phyloP scores from a whole-genome alignment of 2,329 filamentous ascomycete genomes.

The Ilyonectria sp. region DNA sequence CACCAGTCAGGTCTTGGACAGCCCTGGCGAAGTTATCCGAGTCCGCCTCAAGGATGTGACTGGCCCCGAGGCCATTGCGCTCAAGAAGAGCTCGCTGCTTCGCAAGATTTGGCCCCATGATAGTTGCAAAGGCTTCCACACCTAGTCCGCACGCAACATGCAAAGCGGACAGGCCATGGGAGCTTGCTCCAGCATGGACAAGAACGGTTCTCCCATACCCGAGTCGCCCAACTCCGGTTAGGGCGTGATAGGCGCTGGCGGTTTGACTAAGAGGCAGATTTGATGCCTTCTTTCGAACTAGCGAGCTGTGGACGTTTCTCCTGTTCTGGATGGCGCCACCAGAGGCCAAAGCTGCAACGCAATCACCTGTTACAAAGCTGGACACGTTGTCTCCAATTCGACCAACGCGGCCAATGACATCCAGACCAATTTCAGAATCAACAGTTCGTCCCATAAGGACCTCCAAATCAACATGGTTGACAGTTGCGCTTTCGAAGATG shows the following conservation, averaged over 20 bases:
- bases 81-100: conserved; percentile 57
- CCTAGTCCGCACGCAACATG: conserved; percentile 56
- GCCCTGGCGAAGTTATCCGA: conserved; percentile 52
- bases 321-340: conserved; percentile 55
- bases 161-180: conserved; percentile 61
- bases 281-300: conserved; percentile 52
- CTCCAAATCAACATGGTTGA: conserved; percentile 57
- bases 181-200: conserved; percentile 61
- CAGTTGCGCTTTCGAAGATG: conserved; percentile 53
- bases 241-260: conserved; percentile 60
- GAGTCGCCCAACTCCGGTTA: conserved; percentile 53
- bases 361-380: conserved; percentile 54
- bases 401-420: conserved; percentile 58
- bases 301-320: conserved; percentile 51
- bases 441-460: conserved; percentile 51
- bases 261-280: conserved; percentile 56
- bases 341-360: conserved; percentile 58
- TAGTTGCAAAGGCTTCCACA: conserved; percentile 60
- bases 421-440: conserved; percentile 55
- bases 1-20: conserved; percentile 52
- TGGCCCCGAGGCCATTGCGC: conserved; percentile 51
- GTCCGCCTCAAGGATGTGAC: conserved; percentile 57
- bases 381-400: conserved; percentile 52
- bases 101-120: conserved; percentile 46
- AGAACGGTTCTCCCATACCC: conserved; percentile 54